Conservation (phyloP, 129 eudicot species). For the Helianthus annuus region DNA sequence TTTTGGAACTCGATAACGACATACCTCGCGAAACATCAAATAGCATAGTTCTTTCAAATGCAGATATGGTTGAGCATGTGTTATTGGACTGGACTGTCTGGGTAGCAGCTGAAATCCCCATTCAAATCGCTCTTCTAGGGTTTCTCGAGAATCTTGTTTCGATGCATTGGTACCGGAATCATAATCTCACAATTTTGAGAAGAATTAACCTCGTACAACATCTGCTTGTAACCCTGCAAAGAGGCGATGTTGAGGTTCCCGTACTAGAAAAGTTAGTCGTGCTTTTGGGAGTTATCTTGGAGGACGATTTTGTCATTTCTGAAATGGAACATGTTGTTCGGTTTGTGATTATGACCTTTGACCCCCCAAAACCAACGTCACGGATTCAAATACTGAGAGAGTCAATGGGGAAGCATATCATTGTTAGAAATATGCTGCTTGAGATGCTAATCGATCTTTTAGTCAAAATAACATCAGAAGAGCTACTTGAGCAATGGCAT, state of each 20-base stretch:
- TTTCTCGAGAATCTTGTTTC: slow-evolving; percentile 96
- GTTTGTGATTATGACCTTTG: slow-evolving; percentile 93
- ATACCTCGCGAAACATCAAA: slow-evolving; percentile 81
- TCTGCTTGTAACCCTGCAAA: slow-evolving; percentile 83
- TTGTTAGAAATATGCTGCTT: slow-evolving; percentile 95
- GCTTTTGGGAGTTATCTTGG: slow-evolving; percentile 83
- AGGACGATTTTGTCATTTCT: slow-evolving; percentile 87
- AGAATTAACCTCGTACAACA: slow-evolving; percentile 92
- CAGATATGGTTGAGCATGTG: slow-evolving; percentile 98
- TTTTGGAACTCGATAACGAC: slow-evolving; percentile 79
- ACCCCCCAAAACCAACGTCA: slow-evolving; percentile 74
- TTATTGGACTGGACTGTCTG: slow-evolving; percentile 97
- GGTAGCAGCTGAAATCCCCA: slow-evolving; percentile 88
- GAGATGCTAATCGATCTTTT: slow-evolving; percentile 97
- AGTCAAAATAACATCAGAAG: slow-evolving; percentile 78
- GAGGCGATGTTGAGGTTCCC: slow-evolving; percentile 98
- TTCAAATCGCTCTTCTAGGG: slow-evolving; percentile 81
- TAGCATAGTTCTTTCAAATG: slow-evolving; percentile 92
- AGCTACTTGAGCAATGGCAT: slow-evolving; percentile 96
- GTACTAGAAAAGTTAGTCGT: slow-evolving; percentile 92
- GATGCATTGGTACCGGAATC: slow-evolving; percentile 99
- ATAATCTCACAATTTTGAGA: slow-evolving; percentile 92
- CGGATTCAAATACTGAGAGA: slow-evolving; percentile 65
- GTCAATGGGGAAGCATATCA: slow-evolving; percentile 95
- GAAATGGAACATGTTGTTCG: slow-evolving; percentile 91